These are phyloP conservation scores for Agaricus blazei DNA, from an alignment of 768 basidiomycete species.

Conservation along the genomic window DNA sequence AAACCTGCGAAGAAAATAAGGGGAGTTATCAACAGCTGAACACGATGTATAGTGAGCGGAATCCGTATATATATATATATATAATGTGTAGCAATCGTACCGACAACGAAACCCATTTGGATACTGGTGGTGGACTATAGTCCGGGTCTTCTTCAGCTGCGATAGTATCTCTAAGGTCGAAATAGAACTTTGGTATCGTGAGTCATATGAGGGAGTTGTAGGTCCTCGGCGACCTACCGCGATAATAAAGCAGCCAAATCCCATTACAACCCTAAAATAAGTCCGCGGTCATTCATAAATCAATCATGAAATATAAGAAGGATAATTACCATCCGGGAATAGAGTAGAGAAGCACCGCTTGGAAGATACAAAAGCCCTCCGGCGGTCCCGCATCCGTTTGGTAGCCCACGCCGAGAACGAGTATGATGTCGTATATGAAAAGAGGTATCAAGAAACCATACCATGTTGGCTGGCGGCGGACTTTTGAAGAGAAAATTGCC, in stretches of 20 bases:
- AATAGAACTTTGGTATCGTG: background rate
- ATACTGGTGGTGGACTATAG: background rate
- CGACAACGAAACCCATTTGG: background rate
- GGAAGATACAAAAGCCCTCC: background rate
- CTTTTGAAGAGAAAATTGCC: background rate
- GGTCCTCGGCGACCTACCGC: background rate
- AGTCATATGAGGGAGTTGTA: background rate
- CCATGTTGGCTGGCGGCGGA: conserved; percentile 3
- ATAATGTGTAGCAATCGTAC: background rate
- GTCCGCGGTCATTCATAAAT: background rate
- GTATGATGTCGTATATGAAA: background rate
- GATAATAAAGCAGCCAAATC: conserved; percentile 5
- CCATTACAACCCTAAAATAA: background rate
- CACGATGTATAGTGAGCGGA: background rate
- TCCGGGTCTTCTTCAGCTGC: background rate
- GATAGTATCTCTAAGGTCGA: background rate
- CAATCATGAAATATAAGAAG: too few relatives aligned
- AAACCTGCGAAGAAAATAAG: conserved; percentile 2
- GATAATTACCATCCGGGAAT: conserved; percentile 6
- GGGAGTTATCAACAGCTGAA: background rate
- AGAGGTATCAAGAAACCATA: conserved; percentile 3
- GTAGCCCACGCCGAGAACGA: conserved; percentile 4
- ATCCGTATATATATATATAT: too few relatives aligned
- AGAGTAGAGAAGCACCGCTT: conserved; percentile 7
- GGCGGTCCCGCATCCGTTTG: conserved; percentile 2